Evolutionary conservation across 2,329 filamentous ascomycete species (phyloP).

Genomic region (Salinomyces thailandicus): DNA sequence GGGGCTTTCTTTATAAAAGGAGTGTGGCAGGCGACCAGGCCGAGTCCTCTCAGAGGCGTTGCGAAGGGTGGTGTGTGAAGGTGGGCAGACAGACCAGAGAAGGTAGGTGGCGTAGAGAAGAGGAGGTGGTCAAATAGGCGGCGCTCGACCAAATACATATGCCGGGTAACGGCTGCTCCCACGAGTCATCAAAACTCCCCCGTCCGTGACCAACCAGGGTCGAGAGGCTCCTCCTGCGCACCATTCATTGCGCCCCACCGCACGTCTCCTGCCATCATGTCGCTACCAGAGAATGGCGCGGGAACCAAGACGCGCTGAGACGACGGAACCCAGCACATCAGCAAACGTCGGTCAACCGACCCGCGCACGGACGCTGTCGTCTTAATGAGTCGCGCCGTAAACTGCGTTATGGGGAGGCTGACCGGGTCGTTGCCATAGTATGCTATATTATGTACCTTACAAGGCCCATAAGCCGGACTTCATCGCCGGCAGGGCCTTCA

Average conservation of each 20-base stretch:
- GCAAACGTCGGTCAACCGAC: too few species aligned
- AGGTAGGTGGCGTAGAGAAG: too few species aligned
- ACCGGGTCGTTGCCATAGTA: too few species aligned
- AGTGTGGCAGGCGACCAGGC: conserved; percentile 19
- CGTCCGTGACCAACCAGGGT: background rate
- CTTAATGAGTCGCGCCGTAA: too few species aligned
- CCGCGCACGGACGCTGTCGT: too few species aligned
- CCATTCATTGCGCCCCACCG: background rate
- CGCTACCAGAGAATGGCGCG: background rate
- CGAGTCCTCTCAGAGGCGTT: conserved; percentile 20
- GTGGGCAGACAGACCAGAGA: too few species aligned
- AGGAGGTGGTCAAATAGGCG: background rate
- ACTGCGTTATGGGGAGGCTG: too few species aligned
- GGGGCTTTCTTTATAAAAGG: conserved; percentile 14
- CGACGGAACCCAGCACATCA: too few species aligned
- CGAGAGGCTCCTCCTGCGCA: background rate
- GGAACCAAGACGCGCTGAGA: conserved; percentile 1
- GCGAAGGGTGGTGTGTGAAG: conserved; percentile 11
- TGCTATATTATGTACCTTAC: too few species aligned
- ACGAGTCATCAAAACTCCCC: too few species aligned
- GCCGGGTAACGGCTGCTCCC: background rate
- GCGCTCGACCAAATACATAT: background rate
- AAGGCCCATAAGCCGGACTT: too few species aligned
- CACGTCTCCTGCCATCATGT: conserved; percentile 1
- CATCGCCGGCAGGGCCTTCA: too few species aligned